Percentiles rank a stretch among this genome's conserved stretches.
These are phyloP conservation scores for Nissolia schottii DNA, from an alignment of 306 rosid genomes.

Conservation along the genomic window DNA sequence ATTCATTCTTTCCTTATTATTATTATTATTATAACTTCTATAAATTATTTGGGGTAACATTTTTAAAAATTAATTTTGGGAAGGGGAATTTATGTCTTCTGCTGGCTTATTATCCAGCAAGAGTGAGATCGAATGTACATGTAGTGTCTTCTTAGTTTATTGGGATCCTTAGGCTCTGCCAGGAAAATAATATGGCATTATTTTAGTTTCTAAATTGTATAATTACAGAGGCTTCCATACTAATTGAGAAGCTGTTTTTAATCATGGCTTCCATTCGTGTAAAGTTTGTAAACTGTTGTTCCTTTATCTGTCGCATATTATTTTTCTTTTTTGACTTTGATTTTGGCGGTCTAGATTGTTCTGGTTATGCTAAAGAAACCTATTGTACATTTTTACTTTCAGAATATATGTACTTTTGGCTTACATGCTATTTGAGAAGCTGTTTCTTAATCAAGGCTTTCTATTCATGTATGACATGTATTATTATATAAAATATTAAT, in stretches of 20 bases:
- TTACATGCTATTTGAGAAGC: no score
- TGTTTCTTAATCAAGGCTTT: no score
- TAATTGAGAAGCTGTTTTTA: slow-evolving; percentile 61
- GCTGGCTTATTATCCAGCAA: slow-evolving; percentile 41
- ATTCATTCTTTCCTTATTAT: slow-evolving; percentile 36
- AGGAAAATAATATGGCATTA: slow-evolving; percentile 40
- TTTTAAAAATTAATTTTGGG: slow-evolving; percentile 29
- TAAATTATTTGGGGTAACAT: slow-evolving; percentile 51
- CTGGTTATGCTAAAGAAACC: neutral
- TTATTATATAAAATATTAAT: no score
- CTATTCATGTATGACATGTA: no score
- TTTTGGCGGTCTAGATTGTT: slow-evolving; percentile 19
- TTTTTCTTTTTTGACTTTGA: slow-evolving; percentile 20
- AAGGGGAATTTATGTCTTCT: slow-evolving; percentile 39
- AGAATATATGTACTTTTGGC: neutral
- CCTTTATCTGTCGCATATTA: slow-evolving; percentile 21
- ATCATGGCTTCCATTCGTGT: slow-evolving; percentile 46
- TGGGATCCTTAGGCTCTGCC: slow-evolving; percentile 48
- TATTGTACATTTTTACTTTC: neutral
- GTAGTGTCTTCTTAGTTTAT: slow-evolving; percentile 45
- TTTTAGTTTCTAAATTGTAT: slow-evolving; percentile 34
- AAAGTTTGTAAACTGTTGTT: slow-evolving; percentile 37
- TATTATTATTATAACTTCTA: slow-evolving; percentile 52
- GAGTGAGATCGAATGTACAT: slow-evolving; percentile 62
- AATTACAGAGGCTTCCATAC: slow-evolving; percentile 57